These are phyloP conservation scores for Phialophora chinensis DNA, from an alignment of 2,329 filamentous ascomycete genomes.

Conservation along the genomic window DNA sequence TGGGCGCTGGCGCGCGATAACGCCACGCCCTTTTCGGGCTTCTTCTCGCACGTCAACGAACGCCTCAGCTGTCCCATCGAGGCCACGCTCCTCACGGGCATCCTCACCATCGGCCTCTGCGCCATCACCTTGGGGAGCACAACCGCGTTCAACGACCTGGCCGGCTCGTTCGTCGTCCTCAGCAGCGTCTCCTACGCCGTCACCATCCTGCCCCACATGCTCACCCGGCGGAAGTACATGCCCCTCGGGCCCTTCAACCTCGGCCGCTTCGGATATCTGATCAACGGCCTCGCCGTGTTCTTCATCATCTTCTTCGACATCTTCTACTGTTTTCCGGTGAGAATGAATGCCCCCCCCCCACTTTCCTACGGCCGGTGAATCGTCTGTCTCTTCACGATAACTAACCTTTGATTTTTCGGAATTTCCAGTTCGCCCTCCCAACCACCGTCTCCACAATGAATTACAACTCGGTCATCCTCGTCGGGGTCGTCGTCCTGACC, in stretches of 20 bases:
- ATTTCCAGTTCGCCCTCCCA: constrained; percentile 50
- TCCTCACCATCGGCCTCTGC: constrained; percentile 59
- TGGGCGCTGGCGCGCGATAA: constrained; percentile 59
- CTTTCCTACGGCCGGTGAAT: too few relatives aligned
- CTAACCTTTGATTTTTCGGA: background rate
- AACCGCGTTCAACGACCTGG: constrained; percentile 61
- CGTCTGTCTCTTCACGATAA: too few relatives aligned
- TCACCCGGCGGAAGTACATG: constrained; percentile 59
- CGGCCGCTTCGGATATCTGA: constrained; percentile 52
- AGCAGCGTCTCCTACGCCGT: constrained; percentile 61
- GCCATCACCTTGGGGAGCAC: constrained; percentile 52
- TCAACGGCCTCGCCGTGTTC: constrained; percentile 55
- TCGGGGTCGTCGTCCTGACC: constrained; percentile 45
- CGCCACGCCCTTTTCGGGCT: constrained; percentile 60
- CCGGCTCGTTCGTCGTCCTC: constrained; percentile 64
- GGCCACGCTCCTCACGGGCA: constrained; percentile 59
- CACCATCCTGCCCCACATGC: constrained; percentile 59
- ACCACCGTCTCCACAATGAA: constrained; percentile 60
- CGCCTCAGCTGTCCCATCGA: constrained; percentile 60
- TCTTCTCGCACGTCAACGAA: constrained; percentile 56
- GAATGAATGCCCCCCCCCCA: background rate
- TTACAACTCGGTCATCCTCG: constrained; percentile 52
- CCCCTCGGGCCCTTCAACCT: constrained; percentile 59
- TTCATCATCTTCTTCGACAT: constrained; percentile 63
- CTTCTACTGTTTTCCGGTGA: constrained; percentile 64